These are phyloP conservation scores for Acrodontium crateriforme DNA, from an alignment of 2,329 filamentous ascomycete genomes.

Conservation along the genomic window DNA sequence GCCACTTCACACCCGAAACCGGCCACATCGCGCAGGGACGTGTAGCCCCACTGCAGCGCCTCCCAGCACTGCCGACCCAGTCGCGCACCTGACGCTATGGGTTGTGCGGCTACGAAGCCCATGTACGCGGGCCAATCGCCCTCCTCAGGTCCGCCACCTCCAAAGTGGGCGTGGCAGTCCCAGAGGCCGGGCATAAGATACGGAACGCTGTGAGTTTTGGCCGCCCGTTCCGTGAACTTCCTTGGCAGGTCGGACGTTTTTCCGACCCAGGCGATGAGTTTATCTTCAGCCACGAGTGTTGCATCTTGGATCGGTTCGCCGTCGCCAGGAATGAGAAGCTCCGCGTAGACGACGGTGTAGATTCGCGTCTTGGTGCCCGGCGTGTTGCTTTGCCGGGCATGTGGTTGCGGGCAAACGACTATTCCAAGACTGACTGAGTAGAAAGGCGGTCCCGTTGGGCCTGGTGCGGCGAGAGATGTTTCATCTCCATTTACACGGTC, in stretches of 20 bases:
- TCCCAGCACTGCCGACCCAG: constrained; percentile 27
- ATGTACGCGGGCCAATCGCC: too few species aligned
- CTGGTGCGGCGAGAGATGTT: too few species aligned
- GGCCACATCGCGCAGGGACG: constrained; percentile 37
- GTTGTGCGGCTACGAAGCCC: too few species aligned
- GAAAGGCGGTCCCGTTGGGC: too few species aligned
- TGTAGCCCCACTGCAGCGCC: constrained; percentile 37
- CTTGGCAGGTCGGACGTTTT: constrained; percentile 6
- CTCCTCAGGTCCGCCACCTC: constrained; percentile 5
- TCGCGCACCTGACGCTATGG: constrained; percentile 28
- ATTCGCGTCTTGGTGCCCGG: too few species aligned
- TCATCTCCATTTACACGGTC: too few species aligned
- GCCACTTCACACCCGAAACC: constrained; percentile 34
- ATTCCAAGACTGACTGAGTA: too few species aligned
- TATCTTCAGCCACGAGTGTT: too few species aligned
- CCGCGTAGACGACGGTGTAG: too few species aligned
- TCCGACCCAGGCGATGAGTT: constrained; percentile 29
- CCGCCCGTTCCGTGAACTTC: not conserved
- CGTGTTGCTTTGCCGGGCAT: too few species aligned
- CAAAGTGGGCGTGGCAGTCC: constrained; percentile 36
- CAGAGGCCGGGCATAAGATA: constrained; percentile 40
- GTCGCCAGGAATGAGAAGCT: constrained; percentile 35
- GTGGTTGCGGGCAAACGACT: too few species aligned
- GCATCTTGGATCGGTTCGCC: constrained; percentile 29
- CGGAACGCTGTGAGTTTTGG: constrained; percentile 18